Percentiles rank a stretch among this genome's conserved stretches.
phyloP scores from a whole-genome alignment of 2,329 filamentous ascomycete genomes.

The Aspergillus sp. region DNA sequence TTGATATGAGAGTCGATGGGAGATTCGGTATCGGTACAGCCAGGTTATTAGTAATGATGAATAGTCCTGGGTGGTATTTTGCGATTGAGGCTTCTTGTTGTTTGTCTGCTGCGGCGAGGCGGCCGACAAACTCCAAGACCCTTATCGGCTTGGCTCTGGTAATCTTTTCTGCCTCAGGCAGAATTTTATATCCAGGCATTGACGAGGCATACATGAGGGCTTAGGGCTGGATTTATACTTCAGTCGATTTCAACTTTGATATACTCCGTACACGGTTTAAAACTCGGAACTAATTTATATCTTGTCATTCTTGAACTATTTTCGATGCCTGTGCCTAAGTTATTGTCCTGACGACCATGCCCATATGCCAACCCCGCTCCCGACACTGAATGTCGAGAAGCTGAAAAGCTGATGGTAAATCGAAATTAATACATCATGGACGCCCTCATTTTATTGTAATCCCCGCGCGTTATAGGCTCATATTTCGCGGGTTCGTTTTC shows the following conservation, averaged over 20 bases:
- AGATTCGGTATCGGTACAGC: neutral
- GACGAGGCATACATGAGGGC: constrained; percentile 13
- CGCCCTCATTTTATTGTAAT: constrained; percentile 39
- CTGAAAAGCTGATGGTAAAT: neutral
- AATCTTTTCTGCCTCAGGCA: constrained; percentile 4
- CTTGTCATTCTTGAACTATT: neutral
- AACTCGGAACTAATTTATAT: neutral
- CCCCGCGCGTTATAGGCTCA: constrained; percentile 46
- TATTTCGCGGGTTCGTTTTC: constrained; percentile 51
- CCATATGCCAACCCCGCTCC: neutral
- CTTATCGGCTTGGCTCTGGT: constrained; percentile 10
- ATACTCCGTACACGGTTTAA: neutral
- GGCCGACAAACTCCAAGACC: neutral
- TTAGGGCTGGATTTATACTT: constrained; percentile 17
- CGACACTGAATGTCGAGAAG: neutral
- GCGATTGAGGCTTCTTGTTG: neutral
- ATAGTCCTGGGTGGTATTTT: neutral
- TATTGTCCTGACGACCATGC: neutral
- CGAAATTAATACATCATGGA: constrained; percentile 23
- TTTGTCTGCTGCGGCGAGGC: neutral
- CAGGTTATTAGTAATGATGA: neutral
- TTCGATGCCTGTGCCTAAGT: neutral
- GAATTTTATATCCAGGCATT: neutral
- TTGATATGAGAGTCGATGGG: neutral
- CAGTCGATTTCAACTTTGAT: neutral